Evolutionary conservation across 305 asterid genomes (phyloP), one percentile per base, ranked within the genome.

Genomic region (Rubia occidens): DNA sequence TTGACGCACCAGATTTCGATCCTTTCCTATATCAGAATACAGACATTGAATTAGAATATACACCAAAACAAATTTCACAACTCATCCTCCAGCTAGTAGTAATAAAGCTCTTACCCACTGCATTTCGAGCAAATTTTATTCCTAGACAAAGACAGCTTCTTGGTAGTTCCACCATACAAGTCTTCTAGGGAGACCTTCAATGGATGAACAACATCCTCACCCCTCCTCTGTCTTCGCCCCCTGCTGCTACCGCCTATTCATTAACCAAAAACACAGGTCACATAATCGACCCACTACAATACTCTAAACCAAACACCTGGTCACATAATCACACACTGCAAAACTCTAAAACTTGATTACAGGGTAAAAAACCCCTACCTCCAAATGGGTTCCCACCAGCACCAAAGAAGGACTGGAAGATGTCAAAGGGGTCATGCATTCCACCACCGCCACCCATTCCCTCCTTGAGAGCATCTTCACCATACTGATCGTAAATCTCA

Each of bases 401-500:
- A n/a, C 85, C 84, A 58, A 85, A 85, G 83, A 85, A 80, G n/a
- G 86, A 78, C 13, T 74, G 70, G 80, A 85, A 85, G 71, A 85
- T 80, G 70, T 83, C 90, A 66, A 83, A 83, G 14, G 90, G 88
- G 59, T 83, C 86, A 6, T 85, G 86, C 85, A 74, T 80, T 26
- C 90, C 89, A 0, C 90, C 89, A 0, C 89, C 88, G 2, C 86
- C 82, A 2, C 90, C 92, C 95, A 86, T 89, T 80, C 98, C 98
- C 75, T 91, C 98, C 79, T 91, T 91, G 66, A 91, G 95, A 1
- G 92, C 98, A 81, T 91, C 98, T 69, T 91, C 98, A 32, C 98
- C 98, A 73, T 91, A 91, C 68, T 89, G 89, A 69, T 91, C 96
- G 63, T 91, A 91, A 49, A 91, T 85, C 71, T 85, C 98, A 18